Conservation (phyloP, 208 protist species). For the Jaenimonas drosophilae region DNA sequence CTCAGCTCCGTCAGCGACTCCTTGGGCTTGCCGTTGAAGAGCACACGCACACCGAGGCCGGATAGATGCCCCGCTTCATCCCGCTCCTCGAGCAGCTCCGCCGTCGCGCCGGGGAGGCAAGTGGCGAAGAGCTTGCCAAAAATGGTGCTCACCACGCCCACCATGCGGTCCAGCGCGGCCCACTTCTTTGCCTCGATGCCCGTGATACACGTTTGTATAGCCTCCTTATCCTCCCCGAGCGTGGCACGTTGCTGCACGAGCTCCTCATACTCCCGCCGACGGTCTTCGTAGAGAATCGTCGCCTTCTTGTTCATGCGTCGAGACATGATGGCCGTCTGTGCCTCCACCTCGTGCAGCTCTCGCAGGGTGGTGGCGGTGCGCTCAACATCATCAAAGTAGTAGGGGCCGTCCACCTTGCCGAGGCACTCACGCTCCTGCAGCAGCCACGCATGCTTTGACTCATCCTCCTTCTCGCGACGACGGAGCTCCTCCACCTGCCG, state of each 20-base stretch:
- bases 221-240: constrained; percentile 93
- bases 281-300: constrained; percentile 91
- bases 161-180: constrained; percentile 93
- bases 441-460: constrained; percentile 53
- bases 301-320: constrained; percentile 91
- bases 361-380: constrained; percentile 53
- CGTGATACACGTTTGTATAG: constrained; percentile 93
- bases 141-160: constrained; percentile 91
- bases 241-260: constrained; percentile 91
- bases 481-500: constrained; percentile 42
- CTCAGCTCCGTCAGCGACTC: constrained; percentile 97
- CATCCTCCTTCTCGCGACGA: constrained; percentile 37
- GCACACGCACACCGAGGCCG: constrained; percentile 93
- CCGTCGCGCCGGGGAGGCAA: constrained; percentile 93
- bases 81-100: constrained; percentile 85
- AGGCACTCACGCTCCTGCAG: constrained; percentile 26
- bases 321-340: constrained; percentile 49
- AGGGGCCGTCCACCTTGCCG: constrained; percentile 27
- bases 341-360: constrained; percentile 69
- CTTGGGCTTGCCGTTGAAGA: constrained; percentile 97
- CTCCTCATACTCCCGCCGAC: constrained; percentile 95
- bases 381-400: constrained; percentile 52
- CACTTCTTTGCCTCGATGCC: constrained; percentile 98
- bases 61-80: constrained; percentile 65
- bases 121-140: constrained; percentile 98